Conservation (phyloP, 148 eudicot genomes). For the Rhododendron williamsianum region DNA sequence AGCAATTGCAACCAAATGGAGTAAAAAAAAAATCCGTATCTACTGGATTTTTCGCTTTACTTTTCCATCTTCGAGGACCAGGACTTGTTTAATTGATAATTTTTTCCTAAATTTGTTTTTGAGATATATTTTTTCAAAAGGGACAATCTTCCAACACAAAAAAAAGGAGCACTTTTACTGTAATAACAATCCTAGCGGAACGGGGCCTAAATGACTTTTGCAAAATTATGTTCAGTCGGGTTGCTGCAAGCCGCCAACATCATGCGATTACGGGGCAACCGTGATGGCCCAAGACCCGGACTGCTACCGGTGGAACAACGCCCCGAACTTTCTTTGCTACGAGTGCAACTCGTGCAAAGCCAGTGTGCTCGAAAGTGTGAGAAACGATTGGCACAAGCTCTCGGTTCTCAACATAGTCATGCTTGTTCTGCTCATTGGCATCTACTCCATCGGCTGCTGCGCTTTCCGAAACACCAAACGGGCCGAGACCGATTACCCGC, state of each 20-base stretch:
- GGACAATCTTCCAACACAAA: not conserved
- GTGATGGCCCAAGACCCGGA: slow-evolving; percentile 61
- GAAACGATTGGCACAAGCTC: slow-evolving; percentile 74
- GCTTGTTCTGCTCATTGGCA: slow-evolving; percentile 57
- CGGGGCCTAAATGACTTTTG: no score
- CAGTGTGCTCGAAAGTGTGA: slow-evolving; percentile 59
- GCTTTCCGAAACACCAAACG: slow-evolving; percentile 79
- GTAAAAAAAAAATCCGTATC: no score
- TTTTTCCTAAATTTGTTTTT: not conserved
- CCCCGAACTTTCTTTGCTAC: slow-evolving; percentile 58
- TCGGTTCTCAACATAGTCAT: slow-evolving; percentile 69
- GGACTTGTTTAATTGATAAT: not conserved
- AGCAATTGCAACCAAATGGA: not conserved
- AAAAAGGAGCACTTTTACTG: no score
- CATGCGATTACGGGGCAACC: slow-evolving; percentile 52
- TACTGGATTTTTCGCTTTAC: no score
- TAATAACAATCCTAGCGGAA: no score
- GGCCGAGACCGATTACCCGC: slow-evolving; percentile 64
- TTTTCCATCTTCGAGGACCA: not conserved
- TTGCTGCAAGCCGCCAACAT: slow-evolving; percentile 95
- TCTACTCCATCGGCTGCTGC: slow-evolving; percentile 84
- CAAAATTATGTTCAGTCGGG: slow-evolving; percentile 53
- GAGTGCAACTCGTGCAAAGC: slow-evolving; percentile 91
- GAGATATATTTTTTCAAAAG: not conserved
- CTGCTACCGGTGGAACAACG: slow-evolving; percentile 83